Evolutionary conservation across 179 eudicot species (phyloP).

Genomic region (Gypsophila paniculata): DNA sequence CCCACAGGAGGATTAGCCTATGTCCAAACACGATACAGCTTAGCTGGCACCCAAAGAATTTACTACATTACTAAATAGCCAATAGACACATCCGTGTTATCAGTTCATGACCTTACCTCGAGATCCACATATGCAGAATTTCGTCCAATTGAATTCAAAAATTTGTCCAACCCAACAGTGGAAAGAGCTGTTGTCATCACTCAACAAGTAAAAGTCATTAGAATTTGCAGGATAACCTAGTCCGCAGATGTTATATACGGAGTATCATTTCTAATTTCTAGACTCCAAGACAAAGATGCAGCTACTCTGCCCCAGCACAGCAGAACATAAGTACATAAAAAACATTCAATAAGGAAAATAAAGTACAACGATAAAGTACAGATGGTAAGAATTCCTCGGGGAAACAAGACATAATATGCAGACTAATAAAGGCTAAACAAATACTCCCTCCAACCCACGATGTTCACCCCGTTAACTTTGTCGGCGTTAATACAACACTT

Average conservation of each 20-base stretch:
- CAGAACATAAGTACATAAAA: background rate
- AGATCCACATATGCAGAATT: constrained; percentile 71
- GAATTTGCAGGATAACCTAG: background rate
- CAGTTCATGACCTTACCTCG: constrained; percentile 49
- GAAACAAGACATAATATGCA: background rate
- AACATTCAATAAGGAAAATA: background rate
- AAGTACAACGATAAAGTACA: background rate
- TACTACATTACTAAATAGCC: constrained; percentile 5
- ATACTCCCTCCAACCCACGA: too few relatives aligned
- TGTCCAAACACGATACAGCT: constrained; percentile 19
- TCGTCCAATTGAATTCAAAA: constrained; percentile 68
- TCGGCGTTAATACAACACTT: too few relatives aligned
- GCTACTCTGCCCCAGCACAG: background rate
- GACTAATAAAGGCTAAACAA: background rate
- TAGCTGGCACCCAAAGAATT: constrained; percentile 3
- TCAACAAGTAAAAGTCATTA: background rate
- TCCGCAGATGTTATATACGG: background rate
- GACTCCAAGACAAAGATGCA: background rate
- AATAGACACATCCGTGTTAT: background rate
- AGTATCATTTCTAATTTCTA: too few relatives aligned
- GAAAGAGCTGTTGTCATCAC: constrained; percentile 47
- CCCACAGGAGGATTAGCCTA: constrained; percentile 91
- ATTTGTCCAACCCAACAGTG: constrained; percentile 61
- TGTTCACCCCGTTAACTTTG: too few relatives aligned
- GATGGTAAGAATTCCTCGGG: background rate